Conservation (phyloP, 495 filamentous ascomycete genomes). For the Filosporella fistucella region DNA sequence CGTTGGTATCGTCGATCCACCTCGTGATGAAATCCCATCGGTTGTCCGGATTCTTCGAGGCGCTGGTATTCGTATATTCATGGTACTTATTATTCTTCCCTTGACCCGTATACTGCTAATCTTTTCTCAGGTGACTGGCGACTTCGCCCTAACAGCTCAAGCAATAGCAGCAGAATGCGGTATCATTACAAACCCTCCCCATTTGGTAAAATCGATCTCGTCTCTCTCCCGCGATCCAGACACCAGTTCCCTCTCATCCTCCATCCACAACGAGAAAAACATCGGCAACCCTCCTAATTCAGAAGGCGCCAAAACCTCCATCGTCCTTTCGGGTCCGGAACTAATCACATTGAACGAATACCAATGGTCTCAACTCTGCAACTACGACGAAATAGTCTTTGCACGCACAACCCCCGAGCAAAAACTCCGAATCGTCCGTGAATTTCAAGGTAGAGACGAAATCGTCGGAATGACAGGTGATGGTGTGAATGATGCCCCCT, state of each 20-base stretch:
- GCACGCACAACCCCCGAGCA: conserved; percentile 71
- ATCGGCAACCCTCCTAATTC: neutral
- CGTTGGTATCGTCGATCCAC: conserved; percentile 64
- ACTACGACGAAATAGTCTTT: conserved; percentile 62
- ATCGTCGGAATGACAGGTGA: conserved; percentile 49
- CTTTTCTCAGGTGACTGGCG: conserved; percentile 57
- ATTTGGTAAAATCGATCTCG: conserved; percentile 29
- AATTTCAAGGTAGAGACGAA: conserved; percentile 51
- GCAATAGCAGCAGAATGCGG: conserved; percentile 64
- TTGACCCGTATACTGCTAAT: neutral
- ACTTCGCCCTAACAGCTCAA: conserved; percentile 65
- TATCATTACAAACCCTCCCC: conserved; percentile 48
- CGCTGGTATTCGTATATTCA: conserved; percentile 61
- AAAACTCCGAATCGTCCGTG: conserved; percentile 68
- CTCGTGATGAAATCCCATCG: conserved; percentile 57
- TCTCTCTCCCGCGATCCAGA: conserved; percentile 34
- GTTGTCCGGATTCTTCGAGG: conserved; percentile 53
- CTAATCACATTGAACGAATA: conserved; percentile 49
- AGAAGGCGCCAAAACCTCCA: conserved; percentile 14
- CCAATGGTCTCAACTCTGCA: conserved; percentile 53
- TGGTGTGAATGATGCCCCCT: conserved; percentile 56
- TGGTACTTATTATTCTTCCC: conserved; percentile 34
- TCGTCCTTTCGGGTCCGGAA: conserved; percentile 50
- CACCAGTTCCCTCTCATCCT: conserved; percentile 3
- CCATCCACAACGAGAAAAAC: conserved; percentile 9